Conservation (phyloP, 805 yeast species). For the Metschnikowia arizonensis region DNA sequence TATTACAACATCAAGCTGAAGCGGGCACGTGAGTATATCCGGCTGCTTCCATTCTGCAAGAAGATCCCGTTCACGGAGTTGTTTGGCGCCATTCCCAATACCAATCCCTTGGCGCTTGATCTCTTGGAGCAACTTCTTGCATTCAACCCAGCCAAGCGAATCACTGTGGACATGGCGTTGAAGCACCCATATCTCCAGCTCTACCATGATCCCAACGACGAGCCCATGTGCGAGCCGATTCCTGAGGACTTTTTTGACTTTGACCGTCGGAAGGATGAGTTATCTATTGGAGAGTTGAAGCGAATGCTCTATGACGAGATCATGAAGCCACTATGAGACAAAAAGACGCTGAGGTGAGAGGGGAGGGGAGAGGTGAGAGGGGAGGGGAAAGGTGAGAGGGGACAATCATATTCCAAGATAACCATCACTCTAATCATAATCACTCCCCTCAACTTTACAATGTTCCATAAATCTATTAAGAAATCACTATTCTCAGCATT, state of each 20-base stretch:
- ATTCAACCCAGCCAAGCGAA: slow-evolving; percentile 67
- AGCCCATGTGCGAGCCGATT: slow-evolving; percentile 79
- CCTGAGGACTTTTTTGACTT: slow-evolving; percentile 87
- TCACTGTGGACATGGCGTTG: slow-evolving; percentile 72
- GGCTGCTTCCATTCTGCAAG: slow-evolving; percentile 65
- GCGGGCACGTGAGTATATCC: slow-evolving; percentile 85
- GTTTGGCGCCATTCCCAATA: slow-evolving; percentile 19
- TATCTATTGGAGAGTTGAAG: slow-evolving; percentile 73
- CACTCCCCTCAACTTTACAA: too few relatives aligned
- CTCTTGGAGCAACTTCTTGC: slow-evolving; percentile 60
- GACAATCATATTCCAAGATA: too few relatives aligned
- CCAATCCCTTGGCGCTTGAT: slow-evolving; percentile 49
- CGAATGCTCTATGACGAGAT: slow-evolving; percentile 76
- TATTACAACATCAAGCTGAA: slow-evolving; percentile 68
- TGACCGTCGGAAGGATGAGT: slow-evolving; percentile 76
- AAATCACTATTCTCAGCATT: too few relatives aligned
- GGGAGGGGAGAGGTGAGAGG: too few relatives aligned
- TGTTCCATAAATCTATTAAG: too few relatives aligned
- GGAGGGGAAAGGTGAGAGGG: too few relatives aligned
- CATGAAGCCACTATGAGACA: slow-evolving; percentile 46
- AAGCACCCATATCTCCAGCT: slow-evolving; percentile 80
- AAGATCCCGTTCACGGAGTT: slow-evolving; percentile 36
- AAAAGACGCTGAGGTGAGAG: too few relatives aligned
- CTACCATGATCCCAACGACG: slow-evolving; percentile 95
- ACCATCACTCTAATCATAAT: too few relatives aligned